phyloP scores from a whole-genome alignment of 257 asterid species.

The Catharanthus roseus region DNA sequence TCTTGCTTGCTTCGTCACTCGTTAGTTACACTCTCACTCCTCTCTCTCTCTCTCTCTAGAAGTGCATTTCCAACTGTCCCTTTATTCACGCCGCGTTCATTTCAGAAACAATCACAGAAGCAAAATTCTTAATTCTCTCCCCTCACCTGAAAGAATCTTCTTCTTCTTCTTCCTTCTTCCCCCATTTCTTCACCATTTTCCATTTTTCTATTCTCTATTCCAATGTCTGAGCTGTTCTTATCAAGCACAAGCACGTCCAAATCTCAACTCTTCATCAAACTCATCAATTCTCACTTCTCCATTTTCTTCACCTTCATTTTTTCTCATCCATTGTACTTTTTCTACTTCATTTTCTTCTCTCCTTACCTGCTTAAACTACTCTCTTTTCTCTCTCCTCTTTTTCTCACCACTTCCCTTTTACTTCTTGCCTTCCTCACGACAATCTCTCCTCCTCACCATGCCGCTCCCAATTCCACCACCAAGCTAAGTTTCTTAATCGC shows the following conservation, averaged over 20 bases:
- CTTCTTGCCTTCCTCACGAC: slow-evolving; percentile 34
- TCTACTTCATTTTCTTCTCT: slow-evolving; percentile 57
- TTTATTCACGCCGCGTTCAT: slow-evolving; percentile 71
- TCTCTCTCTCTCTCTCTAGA: slow-evolving; percentile 11
- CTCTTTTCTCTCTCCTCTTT: slow-evolving; percentile 70
- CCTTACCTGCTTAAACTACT: slow-evolving; percentile 50
- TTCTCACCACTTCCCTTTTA: slow-evolving; percentile 56
- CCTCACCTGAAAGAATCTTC: slow-evolving; percentile 20
- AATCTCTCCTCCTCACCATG: too few relatives aligned
- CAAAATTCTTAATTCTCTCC: too few relatives aligned
- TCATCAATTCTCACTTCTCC: slow-evolving; percentile 32
- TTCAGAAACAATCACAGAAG: slow-evolving; percentile 24
- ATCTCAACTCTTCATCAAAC: slow-evolving; percentile 26
- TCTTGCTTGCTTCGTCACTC: too few relatives aligned
- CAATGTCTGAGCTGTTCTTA: slow-evolving; percentile 46
- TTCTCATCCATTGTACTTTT: slow-evolving; percentile 62
- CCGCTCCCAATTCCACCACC: slow-evolving; percentile 18
- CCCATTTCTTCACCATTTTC: slow-evolving; percentile 37
- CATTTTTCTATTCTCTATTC: slow-evolving; percentile 10
- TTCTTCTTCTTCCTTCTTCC: too few relatives aligned
- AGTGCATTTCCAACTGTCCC: slow-evolving; percentile 26
- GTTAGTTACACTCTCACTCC: background rate
- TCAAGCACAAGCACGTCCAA: slow-evolving; percentile 26
- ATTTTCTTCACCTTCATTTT: slow-evolving; percentile 32
- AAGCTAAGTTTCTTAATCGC: slow-evolving; percentile 6